Evolutionary conservation across 768 basidiomycete species (phyloP).

Genomic region (Amanita molliuscula): DNA sequence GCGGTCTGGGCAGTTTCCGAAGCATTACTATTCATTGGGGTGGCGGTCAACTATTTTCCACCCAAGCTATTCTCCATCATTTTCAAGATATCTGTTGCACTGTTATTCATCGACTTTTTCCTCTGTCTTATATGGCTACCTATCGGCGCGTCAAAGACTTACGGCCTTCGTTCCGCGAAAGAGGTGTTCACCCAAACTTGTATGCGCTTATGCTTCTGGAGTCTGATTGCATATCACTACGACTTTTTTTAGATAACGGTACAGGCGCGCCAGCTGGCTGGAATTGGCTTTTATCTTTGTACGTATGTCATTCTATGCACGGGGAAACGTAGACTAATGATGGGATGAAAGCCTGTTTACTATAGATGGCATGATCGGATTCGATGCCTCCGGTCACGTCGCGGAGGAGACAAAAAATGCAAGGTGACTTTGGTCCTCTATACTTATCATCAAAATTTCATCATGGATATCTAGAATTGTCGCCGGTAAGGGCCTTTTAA

Average conservation of each 20-base stretch:
- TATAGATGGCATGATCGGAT: constrained; percentile 81
- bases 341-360: constrained; percentile 56
- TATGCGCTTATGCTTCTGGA: constrained; percentile 24
- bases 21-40: constrained; percentile 53
- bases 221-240: neutral
- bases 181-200: constrained; percentile 80
- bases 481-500: neutral
- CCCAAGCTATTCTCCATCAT: constrained; percentile 62
- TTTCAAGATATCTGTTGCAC: constrained; percentile 63
- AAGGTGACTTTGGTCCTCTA: constrained; percentile 23
- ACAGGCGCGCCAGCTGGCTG: constrained; percentile 80
- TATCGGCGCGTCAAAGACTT: constrained; percentile 80
- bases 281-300: constrained; percentile 92
- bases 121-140: constrained; percentile 92
- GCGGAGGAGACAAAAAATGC: constrained; percentile 87
- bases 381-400: constrained; percentile 86
- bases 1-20: constrained; percentile 81
- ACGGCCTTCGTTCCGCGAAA: constrained; percentile 76
- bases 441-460: neutral
- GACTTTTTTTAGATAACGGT: constrained; percentile 56
- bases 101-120: constrained; percentile 83
- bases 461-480: neutral
- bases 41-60: constrained; percentile 80
- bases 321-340: neutral
- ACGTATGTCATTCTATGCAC: constrained; percentile 8